Conservation (phyloP, 495 filamentous ascomycete genomes). For the Tuber umbilicatum region DNA sequence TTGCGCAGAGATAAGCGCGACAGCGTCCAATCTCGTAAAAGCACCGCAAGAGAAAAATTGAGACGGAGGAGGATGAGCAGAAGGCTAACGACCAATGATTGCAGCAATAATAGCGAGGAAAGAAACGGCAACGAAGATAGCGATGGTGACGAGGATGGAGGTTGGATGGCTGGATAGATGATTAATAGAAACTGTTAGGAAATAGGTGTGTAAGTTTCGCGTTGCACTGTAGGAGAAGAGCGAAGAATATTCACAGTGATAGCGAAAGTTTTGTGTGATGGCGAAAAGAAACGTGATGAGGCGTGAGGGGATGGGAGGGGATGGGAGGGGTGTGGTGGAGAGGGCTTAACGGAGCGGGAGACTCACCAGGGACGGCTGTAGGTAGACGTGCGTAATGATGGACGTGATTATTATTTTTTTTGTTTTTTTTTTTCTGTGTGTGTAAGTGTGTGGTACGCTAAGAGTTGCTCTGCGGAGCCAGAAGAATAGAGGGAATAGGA, state of each 20-base stretch:
- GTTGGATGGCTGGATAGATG: conserved; percentile 2
- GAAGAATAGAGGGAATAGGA: conserved; percentile 7
- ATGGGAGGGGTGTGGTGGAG: conserved; percentile 13
- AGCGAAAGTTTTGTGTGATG: conserved; percentile 15
- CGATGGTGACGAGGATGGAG: conserved; percentile 6
- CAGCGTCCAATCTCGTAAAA: conserved; percentile 25
- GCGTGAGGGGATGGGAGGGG: conserved; percentile 8
- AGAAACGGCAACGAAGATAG: conserved; percentile 7
- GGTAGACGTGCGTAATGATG: not conserved
- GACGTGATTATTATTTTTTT: not conserved
- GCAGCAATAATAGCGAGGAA: conserved; percentile 19
- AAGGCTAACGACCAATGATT: conserved; percentile 2
- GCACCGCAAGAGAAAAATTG: conserved; percentile 15
- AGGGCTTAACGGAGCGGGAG: conserved; percentile 7
- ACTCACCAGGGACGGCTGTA: not conserved
- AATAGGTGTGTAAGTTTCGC: not conserved
- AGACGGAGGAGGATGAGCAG: not conserved
- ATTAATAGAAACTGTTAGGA: conserved; percentile 4
- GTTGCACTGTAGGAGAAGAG: conserved; percentile 1
- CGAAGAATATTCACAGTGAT: conserved; percentile 8
- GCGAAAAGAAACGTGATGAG: conserved; percentile 23
- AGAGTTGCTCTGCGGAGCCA: conserved; percentile 11
- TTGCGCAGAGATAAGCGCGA: conserved; percentile 28
- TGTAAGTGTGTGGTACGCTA: not conserved
- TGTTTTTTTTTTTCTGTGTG: not conserved